These are phyloP conservation scores for Moringa oleifera DNA, from an alignment of 345 rosid species.

Conservation along the genomic window DNA sequence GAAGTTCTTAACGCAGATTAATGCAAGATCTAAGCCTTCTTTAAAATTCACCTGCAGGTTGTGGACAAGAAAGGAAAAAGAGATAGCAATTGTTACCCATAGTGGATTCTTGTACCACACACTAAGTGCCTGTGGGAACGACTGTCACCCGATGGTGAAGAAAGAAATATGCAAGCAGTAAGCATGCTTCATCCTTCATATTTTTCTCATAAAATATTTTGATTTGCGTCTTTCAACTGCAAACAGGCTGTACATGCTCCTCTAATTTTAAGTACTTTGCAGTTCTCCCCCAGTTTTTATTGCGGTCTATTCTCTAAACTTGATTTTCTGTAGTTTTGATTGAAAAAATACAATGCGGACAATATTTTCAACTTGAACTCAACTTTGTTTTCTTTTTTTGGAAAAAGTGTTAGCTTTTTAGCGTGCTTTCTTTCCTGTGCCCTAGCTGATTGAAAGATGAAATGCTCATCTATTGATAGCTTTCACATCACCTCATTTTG, in stretches of 20 bases:
- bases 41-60: slow-evolving; percentile 45
- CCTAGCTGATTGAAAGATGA: neutral
- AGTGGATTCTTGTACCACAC: slow-evolving; percentile 90
- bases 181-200: slow-evolving; percentile 20
- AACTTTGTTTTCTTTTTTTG: no score
- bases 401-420: no score
- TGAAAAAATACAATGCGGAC: neutral
- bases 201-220: slow-evolving; percentile 3
- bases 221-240: neutral
- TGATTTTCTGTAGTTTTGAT: neutral
- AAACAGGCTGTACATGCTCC: neutral
- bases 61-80: slow-evolving; percentile 94
- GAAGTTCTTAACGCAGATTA: neutral
- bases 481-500: no score
- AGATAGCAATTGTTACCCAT: slow-evolving; percentile 96
- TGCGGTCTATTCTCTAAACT: neutral
- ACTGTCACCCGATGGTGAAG: slow-evolving; percentile 72
- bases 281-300: neutral
- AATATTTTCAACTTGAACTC: neutral
- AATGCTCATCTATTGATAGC: no score
- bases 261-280: neutral
- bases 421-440: neutral
- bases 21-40: neutral
- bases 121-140: slow-evolving; percentile 59
- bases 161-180: slow-evolving; percentile 75